Evolutionary conservation across 2,329 filamentous ascomycete species (phyloP), one percentile per base, ranked within the genome.

Genomic region (Chaetomium strumarium): DNA sequence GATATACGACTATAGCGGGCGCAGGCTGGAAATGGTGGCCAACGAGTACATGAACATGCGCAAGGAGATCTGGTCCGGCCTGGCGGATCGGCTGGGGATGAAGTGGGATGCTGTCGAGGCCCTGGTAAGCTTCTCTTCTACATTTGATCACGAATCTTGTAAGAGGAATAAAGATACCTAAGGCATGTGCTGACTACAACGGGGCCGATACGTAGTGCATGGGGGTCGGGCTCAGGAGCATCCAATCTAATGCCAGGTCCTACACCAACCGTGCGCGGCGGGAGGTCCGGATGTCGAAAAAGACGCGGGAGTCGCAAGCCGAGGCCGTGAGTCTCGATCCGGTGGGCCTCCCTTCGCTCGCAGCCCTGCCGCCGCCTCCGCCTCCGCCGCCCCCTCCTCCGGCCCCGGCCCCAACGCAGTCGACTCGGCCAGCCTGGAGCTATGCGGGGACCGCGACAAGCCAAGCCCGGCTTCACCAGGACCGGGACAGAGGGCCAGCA

Each of bases 21-120:
- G 53, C 1, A 33, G 50, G 45, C 24, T 61, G 11, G 56, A 60
- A 40, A 39, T 43, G 11, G 57, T 63, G 5, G 52, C 60, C 7
- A 51, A 51, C 37, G 61, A 62, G 53, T 63, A 63, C 40, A 58
- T 63, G 53, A 40, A 17, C 10, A 57, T 63, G 58, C 52, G 61
- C 7, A 49, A 51, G 43, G 45, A 61, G 46, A 54, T 63, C 6
- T 63, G 61, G 61, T 54, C 51, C 1, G 53, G 55, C 7, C 29
- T 63, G 41, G 61, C 61, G 20, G 58, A 57, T 5, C 33, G 57
- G 5, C 43, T 63, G 37, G 57, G 56, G 11, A 55, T 60, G 57
- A 49, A 46, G 34, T 60, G 60, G 56, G 34, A 60, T 8, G 52
- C 56, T 14, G 61, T 63, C 11, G 61, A 63, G 40, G 55, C 53